A percentile compares a stretch with the other conserved stretches of the same genome.
Evolutionary conservation across 306 rosid genomes (phyloP).

Genomic region (Cicer yamashitae): DNA sequence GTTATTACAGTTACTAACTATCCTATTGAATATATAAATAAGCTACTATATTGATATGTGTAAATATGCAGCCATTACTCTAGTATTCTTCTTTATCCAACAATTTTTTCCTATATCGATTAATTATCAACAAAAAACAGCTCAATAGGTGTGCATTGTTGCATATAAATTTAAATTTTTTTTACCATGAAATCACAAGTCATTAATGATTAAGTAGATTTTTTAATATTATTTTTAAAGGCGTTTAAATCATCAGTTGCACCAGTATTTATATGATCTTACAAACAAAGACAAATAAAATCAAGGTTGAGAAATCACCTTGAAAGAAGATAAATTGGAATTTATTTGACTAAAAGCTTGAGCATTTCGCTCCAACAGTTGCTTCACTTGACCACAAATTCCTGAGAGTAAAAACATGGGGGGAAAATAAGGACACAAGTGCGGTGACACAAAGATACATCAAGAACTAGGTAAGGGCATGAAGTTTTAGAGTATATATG

Average conservation of each 20-base stretch:
- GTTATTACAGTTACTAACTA: background rate
- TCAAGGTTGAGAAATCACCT: conserved; percentile 59
- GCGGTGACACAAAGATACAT: background rate
- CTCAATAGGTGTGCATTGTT: conserved; percentile 10
- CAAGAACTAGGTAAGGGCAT: background rate
- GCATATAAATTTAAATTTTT: background rate
- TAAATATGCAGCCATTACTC: background rate
- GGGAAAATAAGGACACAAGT: conserved; percentile 35
- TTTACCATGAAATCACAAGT: conserved; percentile 6
- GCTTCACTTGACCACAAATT: conserved; percentile 61
- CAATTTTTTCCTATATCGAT: conserved; percentile 18
- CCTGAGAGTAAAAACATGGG: conserved; percentile 54
- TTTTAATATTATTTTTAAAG: background rate
- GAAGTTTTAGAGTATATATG: background rate
- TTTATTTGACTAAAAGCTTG: conserved; percentile 74
- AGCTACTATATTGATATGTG: background rate
- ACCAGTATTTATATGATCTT: conserved; percentile 23
- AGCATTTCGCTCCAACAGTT: conserved; percentile 82
- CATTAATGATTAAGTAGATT: conserved; percentile 3
- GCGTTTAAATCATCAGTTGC: conserved; percentile 5
- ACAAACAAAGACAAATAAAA: conserved; percentile 23
- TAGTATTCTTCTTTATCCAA: background rate
- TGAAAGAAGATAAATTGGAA: conserved; percentile 68
- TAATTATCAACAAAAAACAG: conserved; percentile 4
- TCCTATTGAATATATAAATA: background rate